phyloP scores from a whole-genome alignment of 345 rosid genomes.

The Bruguiera parviflora region DNA sequence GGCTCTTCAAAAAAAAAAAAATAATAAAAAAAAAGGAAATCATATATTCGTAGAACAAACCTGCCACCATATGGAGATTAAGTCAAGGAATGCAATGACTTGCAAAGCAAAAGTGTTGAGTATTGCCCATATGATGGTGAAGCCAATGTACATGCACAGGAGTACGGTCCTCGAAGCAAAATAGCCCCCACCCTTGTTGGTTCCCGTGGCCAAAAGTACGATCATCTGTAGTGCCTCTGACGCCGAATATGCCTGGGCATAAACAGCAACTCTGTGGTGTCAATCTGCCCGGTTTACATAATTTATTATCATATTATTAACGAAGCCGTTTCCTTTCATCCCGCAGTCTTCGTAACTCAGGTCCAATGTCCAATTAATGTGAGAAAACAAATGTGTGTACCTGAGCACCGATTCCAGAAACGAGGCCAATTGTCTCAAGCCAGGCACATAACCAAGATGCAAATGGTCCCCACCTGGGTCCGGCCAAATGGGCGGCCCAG shows the following conservation, averaged over 20 bases:
- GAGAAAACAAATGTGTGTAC: conserved; percentile 19
- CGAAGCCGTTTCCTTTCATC: too few relatives aligned
- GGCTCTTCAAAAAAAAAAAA: neutral
- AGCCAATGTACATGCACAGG: conserved; percentile 54
- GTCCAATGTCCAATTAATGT: too few relatives aligned
- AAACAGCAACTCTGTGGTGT: neutral
- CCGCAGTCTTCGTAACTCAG: too few relatives aligned
- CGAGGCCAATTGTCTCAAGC: conserved; percentile 60
- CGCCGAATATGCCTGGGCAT: conserved; percentile 55
- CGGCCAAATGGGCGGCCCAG: conserved; percentile 66
- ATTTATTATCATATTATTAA: too few relatives aligned
- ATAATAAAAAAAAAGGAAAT: neutral
- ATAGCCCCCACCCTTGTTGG: conserved; percentile 57
- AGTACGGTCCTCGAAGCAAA: conserved; percentile 54
- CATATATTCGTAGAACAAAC: conserved; percentile 19
- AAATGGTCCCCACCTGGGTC: conserved; percentile 65
- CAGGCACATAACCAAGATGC: conserved; percentile 74
- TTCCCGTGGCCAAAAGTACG: conserved; percentile 50
- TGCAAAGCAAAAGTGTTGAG: conserved; percentile 58
- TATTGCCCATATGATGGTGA: conserved; percentile 54
- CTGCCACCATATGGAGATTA: conserved; percentile 74
- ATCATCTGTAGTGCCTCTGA: conserved; percentile 63
- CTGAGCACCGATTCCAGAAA: conserved; percentile 63
- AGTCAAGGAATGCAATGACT: conserved; percentile 58
- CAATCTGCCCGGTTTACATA: neutral